Evolutionary conservation across 2,329 filamentous ascomycete species (phyloP), one percentile per base, ranked within the genome.

Genomic region (Camptophora hylomeconis): DNA sequence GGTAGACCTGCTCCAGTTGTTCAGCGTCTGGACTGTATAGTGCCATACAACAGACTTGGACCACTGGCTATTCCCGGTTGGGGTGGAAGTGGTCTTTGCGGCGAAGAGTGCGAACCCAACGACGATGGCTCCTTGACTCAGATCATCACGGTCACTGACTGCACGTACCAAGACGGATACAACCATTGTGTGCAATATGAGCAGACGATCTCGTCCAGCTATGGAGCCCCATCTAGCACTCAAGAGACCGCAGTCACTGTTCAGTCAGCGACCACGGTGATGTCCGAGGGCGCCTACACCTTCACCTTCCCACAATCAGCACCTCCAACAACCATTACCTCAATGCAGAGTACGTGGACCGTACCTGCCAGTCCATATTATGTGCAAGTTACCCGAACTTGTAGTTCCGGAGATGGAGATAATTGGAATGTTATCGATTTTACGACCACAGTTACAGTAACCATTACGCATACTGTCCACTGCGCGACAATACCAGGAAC

Each of bases 51-150:
- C 25, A 29, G 37, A 22, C 24, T 41, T 11, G 39, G 39, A 26
- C 34, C 36, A 13, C 28, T 41, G 28, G 39, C 36, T 20, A 37
- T 41, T 19, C 39, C 39, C 5, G 39, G 39, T 14, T 41, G 34
- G 26, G 36, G 20, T 16, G 39, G 39, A 13, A 39, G 39, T 20
- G 39, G 36, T 12, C 33, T 41, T 20, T 39, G 39, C 32, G 16
- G 9, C 8, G 26, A 33, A 13, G 35, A 31, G 7, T 39, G 39
- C 20, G 25, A 28, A 8, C 25, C 32, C 12, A 29, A 33, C 13
- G 15, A 13, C 5, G 39, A 41, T 31, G 36, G 36, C n/a, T 39
- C 30, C 25, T 37, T 36, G 10, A 30, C 25, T 11, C 39, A 41
- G 22, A 25, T 36, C 12, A 29, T 41, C 9, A 31, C 35, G 20